Evolutionary conservation across 1,284 basidiomycete genomes (phyloP), one percentile per base, ranked within the genome.

Genomic region (Abortiporus biennis): DNA sequence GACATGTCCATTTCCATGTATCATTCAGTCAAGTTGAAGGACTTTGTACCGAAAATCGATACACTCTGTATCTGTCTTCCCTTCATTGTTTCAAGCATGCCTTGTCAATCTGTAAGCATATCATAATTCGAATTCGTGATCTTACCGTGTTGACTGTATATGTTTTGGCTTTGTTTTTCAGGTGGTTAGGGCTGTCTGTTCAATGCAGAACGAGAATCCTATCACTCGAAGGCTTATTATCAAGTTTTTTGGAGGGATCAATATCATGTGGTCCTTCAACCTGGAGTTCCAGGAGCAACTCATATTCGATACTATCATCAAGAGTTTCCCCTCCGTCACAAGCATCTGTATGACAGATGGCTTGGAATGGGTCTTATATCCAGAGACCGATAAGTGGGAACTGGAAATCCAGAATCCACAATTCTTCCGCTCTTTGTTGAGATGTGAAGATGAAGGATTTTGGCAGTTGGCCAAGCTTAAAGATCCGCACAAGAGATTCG

Each of bases 231-330:
- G 34, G 20, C 30, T 49, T 9, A 31, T 42, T 8, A 24, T 49
- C 21, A 40, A 30, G 4, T 44, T 44, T 31, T 25, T 42, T 40
- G 22, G 25, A 15, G 42, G 36, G 12, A 13, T 38, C 8, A 32
- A 36, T 17, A 8, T 38, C 12, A 8, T 23, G 3, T 47, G 45
- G 45, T 34, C 31, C 23, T 41, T 49, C 33, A 31, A 49, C 34
- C 42, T 49, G 16, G 23, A 9, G 6, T 30, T 46, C 13, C 47
- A 49, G 30, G 45, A 47, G 21, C 24, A 35, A 9, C 40, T 44
- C 36, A 37, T 49, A 38, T 17, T 27, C 12, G 19, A 35, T 11
- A 22, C 40, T 21, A 42, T 49, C 11, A 11, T 38, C 17, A 24
- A 5, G 17, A 34, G 38, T 4, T 49, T 40, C 23, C 47, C 47